Conservation (phyloP, 2,329 filamentous ascomycete genomes). For the Aphanocladium album region DNA sequence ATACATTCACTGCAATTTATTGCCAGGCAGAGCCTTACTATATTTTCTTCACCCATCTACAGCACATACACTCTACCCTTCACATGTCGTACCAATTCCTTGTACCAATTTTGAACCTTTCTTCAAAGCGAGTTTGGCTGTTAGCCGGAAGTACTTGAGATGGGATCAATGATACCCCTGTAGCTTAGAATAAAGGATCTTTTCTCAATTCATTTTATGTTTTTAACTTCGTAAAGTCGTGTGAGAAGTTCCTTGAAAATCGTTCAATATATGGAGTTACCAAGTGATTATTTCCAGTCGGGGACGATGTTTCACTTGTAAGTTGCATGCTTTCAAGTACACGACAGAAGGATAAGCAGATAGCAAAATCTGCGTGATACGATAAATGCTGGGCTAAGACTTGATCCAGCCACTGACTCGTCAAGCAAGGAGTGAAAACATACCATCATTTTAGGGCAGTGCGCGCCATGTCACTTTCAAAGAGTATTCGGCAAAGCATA, state of each 20-base stretch:
- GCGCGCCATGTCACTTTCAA: not conserved
- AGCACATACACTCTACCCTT: not conserved
- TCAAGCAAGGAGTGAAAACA: too few species aligned
- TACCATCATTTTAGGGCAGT: not conserved
- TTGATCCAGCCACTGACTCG: not conserved
- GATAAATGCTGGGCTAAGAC: not conserved
- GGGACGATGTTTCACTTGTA: too few species aligned
- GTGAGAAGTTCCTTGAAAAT: too few species aligned
- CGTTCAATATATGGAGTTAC: too few species aligned
- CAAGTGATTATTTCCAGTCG: too few species aligned
- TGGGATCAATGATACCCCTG: constrained; percentile 8
- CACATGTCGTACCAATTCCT: not conserved
- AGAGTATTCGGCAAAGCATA: not conserved
- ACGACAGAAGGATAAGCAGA: too few species aligned
- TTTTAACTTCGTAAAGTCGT: not conserved
- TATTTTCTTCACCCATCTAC: not conserved
- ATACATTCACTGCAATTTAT: not conserved
- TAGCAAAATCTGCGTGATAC: too few species aligned
- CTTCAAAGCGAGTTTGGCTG: not conserved
- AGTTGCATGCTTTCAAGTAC: too few species aligned
- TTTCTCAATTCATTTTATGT: not conserved
- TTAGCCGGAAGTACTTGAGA: not conserved
- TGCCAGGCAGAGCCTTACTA: not conserved
- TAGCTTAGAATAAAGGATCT: not conserved
- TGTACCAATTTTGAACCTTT: not conserved